Evolutionary conservation across 108 stramenopile genomes (phyloP), one percentile per base, ranked within the genome.

Genomic region (Nitzschia sp.): DNA sequence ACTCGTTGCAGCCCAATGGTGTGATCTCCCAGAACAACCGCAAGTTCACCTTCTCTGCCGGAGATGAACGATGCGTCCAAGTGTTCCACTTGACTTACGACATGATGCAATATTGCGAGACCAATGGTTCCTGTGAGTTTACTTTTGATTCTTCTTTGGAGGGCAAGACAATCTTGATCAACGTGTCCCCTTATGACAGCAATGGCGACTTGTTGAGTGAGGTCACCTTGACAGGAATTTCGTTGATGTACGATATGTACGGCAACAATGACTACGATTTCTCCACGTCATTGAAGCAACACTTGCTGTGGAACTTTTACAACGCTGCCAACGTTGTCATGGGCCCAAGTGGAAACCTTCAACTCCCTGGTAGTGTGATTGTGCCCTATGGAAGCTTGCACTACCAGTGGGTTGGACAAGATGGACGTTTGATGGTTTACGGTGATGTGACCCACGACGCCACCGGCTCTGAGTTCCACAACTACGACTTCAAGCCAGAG

Each of bases 121-220:
- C 19, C 1, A 6, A 24, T 10, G 22, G 15, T 26, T 63, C 43
- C 43, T 42, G 62, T 50, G 48, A 46, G 11, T 52, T 53, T 17
- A 8, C 34, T 0, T 65, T 65, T 19, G 34, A 53, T 25, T 22
- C 51, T 10, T 52, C 12, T 10, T 24, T 65, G 14, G 51, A 14
- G 19, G 73, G 41, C 57, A 73, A 73, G 65, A 73, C 73, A 6
- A 73, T 73, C 20, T 61, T 73, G 40, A 61, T 73, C 41, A 73
- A 73, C 34, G 73, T 73, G n/a, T 62, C 61, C 8, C 61, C 61
- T 10, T 62, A 44, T 8, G 61, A 62, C 21, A 22, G 6, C 19
- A 62, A 2, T 43, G 61, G 61, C 1, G 41, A 41, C 8, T 22
- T 62, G 21, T 22, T 40, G 61, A 22, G n/a, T 22, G 19, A 62